Conservation (phyloP, 495 filamentous ascomycete species). For the Neurospora sp. region DNA sequence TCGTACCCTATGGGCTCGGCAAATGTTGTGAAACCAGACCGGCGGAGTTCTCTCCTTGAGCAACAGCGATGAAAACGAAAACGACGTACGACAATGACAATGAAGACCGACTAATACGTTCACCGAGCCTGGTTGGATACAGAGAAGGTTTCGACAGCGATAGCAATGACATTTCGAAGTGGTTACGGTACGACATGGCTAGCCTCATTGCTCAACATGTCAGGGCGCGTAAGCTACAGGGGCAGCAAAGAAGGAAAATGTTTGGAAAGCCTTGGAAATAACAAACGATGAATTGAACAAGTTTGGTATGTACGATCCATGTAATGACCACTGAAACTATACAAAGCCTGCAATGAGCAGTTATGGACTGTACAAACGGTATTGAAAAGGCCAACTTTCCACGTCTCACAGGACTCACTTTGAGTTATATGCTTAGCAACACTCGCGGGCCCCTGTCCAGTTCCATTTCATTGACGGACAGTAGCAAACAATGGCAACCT, state of each 20-base stretch:
- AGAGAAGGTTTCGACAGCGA: neutral
- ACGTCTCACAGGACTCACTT: neutral
- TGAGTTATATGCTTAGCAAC: neutral
- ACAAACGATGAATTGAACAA: too few relatives aligned
- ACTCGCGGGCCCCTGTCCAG: neutral
- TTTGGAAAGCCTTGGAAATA: too few relatives aligned
- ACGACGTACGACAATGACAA: neutral
- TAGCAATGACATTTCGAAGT: neutral
- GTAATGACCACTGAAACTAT: too few relatives aligned
- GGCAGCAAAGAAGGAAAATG: too few relatives aligned
- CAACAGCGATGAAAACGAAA: neutral
- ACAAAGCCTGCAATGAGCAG: neutral
- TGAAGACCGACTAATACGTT: neutral
- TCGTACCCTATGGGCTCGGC: neutral
- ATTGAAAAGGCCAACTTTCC: neutral
- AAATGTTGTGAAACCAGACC: neutral
- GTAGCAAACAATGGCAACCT: neutral
- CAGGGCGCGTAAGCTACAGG: too few relatives aligned
- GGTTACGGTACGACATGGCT: neutral
- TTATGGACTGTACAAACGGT: neutral
- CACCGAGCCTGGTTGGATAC: neutral
- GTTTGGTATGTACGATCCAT: too few relatives aligned
- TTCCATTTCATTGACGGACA: neutral
- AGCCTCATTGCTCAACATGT: too few relatives aligned
- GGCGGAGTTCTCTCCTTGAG: neutral